phyloP scores from a whole-genome alignment of 2,329 filamentous ascomycete species.

The Phaeomoniella chlamydospora region DNA sequence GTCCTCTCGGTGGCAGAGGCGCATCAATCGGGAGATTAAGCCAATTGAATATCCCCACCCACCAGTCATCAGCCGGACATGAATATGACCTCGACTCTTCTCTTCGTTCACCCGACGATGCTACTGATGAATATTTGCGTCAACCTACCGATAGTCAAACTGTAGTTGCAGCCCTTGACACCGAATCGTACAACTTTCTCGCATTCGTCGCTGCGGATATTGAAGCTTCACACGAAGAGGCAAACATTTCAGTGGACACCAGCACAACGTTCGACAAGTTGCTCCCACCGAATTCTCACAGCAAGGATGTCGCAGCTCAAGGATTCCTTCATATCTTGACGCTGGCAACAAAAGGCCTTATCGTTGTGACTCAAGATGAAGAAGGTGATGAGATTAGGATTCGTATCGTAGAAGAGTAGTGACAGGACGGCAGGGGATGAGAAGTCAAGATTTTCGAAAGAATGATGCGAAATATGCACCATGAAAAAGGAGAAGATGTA shows the following conservation, averaged over 20 bases:
- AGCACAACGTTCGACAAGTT: conserved; percentile 49
- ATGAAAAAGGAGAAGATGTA: background rate
- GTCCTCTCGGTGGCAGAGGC: conserved; percentile 44
- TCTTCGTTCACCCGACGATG: background rate
- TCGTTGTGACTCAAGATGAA: conserved; percentile 47
- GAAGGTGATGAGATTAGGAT: conserved; percentile 23
- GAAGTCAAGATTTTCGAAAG: background rate
- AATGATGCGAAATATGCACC: conserved; percentile 10
- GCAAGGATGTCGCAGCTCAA: conserved; percentile 52
- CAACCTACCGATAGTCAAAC: conserved; percentile 14
- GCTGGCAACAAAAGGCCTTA: conserved; percentile 50
- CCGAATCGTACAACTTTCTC: conserved; percentile 48
- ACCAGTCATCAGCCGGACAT: background rate
- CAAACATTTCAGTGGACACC: conserved; percentile 7
- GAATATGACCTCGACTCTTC: background rate
- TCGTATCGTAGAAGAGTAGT: conserved; percentile 3
- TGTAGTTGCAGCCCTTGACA: conserved; percentile 36
- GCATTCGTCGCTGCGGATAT: conserved; percentile 40
- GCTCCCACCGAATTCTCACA: conserved; percentile 42
- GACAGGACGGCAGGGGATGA: background rate
- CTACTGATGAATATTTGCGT: background rate
- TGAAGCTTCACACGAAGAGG: conserved; percentile 4
- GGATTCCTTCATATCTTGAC: conserved; percentile 61
- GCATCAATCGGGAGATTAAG: conserved; percentile 11
- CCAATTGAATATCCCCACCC: conserved; percentile 1